These are phyloP conservation scores for Eucalyptus sideroxylon DNA, from an alignment of 345 rosid species.

Conservation along the genomic window DNA sequence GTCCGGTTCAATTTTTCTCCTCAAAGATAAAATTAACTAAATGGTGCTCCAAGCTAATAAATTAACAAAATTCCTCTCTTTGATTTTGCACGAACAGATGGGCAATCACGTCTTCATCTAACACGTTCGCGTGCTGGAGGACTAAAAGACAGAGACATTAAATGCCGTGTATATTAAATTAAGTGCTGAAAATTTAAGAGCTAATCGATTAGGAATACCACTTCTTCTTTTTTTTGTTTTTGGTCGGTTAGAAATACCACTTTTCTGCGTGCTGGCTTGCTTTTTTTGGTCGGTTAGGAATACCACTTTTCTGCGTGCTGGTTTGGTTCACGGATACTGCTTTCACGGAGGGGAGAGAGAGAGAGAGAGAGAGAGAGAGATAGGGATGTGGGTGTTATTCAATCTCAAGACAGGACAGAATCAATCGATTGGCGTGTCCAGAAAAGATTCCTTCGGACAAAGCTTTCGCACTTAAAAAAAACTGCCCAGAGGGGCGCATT, in stretches of 20 bases:
- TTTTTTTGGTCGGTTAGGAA: background rate
- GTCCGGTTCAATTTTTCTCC: too few relatives aligned
- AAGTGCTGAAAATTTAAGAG: background rate
- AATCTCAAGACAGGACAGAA: background rate
- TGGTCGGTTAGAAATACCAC: too few relatives aligned
- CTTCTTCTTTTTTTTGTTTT: too few relatives aligned
- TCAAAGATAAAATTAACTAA: background rate
- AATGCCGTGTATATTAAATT: background rate
- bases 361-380: background rate
- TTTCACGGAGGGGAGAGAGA: background rate
- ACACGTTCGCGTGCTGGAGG: background rate
- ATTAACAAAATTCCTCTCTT: background rate
- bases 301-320: background rate
- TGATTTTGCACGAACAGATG: fast-evolving
- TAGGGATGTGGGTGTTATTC: background rate
- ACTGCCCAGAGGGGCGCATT: background rate
- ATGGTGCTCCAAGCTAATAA: background rate
- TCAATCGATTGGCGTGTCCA: background rate
- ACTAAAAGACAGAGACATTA: too few relatives aligned
- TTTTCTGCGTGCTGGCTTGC: too few relatives aligned
- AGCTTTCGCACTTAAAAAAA: background rate
- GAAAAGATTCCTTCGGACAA: background rate
- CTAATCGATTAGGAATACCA: background rate
- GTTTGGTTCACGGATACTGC: background rate
- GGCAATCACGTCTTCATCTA: background rate